Conservation (phyloP, 371 early-diverging fungal species). For the Mortierella sp. region DNA sequence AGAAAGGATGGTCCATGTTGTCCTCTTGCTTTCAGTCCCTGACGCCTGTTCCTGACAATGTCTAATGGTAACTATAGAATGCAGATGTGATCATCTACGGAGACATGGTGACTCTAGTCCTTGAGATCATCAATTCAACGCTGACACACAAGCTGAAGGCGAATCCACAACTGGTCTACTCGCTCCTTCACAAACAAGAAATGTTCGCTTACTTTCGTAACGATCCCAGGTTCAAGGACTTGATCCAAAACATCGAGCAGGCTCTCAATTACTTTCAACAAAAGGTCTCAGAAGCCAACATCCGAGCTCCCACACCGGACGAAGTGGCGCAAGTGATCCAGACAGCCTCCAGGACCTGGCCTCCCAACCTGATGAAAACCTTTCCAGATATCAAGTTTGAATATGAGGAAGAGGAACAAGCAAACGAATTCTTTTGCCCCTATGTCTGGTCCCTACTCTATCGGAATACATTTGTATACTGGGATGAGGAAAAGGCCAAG, state of each 20-base stretch:
- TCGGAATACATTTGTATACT: constrained; percentile 69
- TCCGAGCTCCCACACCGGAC: constrained; percentile 72
- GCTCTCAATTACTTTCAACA: constrained; percentile 72
- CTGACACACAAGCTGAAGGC: constrained; percentile 70
- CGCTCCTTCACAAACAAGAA: constrained; percentile 74
- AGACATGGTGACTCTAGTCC: constrained; percentile 72
- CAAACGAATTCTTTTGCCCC: constrained; percentile 74
- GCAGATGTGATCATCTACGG: constrained; percentile 68
- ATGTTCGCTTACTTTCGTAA: constrained; percentile 67
- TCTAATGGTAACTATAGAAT: constrained; percentile 15
- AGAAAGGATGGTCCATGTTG: too few relatives aligned
- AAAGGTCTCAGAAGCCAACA: constrained; percentile 71
- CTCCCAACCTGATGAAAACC: constrained; percentile 64
- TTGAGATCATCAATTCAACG: constrained; percentile 78
- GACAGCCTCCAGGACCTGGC: constrained; percentile 74
- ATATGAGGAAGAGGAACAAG: constrained; percentile 72
- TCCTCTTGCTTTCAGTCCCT: too few relatives aligned
- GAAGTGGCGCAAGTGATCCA: constrained; percentile 76
- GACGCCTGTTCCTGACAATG: neutral
- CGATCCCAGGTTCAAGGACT: constrained; percentile 64
- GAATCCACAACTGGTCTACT: constrained; percentile 80
- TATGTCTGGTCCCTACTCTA: constrained; percentile 77
- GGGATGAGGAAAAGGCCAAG: constrained; percentile 74
- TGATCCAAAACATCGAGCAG: constrained; percentile 71
- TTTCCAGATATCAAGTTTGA: constrained; percentile 72